Conservation (phyloP, 805 yeast species). For the Kuraishia piskuri region DNA sequence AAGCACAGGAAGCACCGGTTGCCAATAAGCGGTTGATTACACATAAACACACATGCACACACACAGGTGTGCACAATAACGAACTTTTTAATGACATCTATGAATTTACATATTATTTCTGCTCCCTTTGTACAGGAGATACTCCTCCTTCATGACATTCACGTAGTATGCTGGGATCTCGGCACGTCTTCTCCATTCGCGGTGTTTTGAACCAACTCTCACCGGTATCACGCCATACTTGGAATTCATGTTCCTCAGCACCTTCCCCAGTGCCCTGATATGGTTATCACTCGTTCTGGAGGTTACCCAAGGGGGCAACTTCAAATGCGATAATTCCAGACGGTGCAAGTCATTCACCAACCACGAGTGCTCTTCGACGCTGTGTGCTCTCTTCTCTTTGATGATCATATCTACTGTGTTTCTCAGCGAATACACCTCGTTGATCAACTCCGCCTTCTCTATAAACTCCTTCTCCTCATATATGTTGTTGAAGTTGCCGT, state of each 20-base stretch:
- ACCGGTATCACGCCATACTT: conserved; percentile 5
- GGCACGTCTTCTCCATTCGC: conserved; percentile 6
- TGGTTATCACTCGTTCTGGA: not conserved
- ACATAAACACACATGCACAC: conserved; percentile 23
- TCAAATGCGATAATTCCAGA: not conserved
- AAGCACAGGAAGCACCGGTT: conserved; percentile 48
- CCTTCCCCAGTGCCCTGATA: not conserved
- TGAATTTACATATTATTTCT: not conserved
- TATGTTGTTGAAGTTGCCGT: conserved; percentile 23
- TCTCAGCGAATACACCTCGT: conserved; percentile 35
- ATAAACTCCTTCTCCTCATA: conserved; percentile 24
- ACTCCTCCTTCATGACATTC: conserved; percentile 4
- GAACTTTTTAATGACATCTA: not conserved
- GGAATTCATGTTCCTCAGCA: conserved; percentile 5
- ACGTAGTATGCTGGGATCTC: conserved; percentile 2
- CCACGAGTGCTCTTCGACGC: not conserved
- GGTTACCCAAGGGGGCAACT: not conserved
- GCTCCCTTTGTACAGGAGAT: conserved; percentile 1
- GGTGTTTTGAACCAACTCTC: conserved; percentile 2
- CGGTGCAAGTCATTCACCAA: not conserved
- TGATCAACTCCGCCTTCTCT: conserved; percentile 28
- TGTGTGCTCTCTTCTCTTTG: not conserved
- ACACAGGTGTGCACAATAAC: not conserved
- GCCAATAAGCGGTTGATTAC: conserved; percentile 24
- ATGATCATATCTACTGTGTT: conserved; percentile 16